A percentile compares a stretch with the other conserved stretches of the same genome.
phyloP scores from a whole-genome alignment of 1,139 yeast species.

The Yarrowia galli region DNA sequence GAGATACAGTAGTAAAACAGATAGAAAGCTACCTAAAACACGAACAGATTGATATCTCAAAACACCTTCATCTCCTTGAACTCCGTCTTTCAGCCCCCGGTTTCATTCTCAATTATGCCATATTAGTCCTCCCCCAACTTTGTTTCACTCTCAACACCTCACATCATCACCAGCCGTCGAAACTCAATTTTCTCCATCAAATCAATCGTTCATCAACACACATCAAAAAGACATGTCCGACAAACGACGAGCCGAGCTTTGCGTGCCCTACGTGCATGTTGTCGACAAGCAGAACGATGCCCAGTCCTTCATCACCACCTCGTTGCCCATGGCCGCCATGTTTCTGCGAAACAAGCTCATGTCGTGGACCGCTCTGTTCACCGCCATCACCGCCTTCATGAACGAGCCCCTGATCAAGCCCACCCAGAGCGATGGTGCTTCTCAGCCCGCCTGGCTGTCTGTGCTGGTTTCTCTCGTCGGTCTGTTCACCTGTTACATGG shows the following conservation, averaged over 20 bases:
- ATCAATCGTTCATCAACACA: conserved; percentile 7
- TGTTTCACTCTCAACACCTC: conserved; percentile 16
- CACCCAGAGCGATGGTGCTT: conserved; percentile 41
- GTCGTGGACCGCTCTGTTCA: conserved; percentile 64
- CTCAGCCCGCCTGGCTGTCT: conserved; percentile 51
- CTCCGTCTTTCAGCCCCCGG: not conserved
- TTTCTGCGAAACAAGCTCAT: conserved; percentile 58
- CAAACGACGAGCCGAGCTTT: conserved; percentile 49
- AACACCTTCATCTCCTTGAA: not conserved
- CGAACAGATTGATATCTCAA: not conserved
- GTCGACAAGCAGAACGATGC: conserved; percentile 45
- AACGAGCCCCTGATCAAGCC: conserved; percentile 57
- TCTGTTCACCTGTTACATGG: conserved; percentile 51
- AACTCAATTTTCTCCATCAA: conserved; percentile 28
- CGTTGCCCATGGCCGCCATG: conserved; percentile 73
- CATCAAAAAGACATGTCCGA: conserved; percentile 41
- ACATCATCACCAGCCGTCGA: conserved; percentile 17
- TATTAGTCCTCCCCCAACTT: not conserved
- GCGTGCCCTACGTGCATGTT: conserved; percentile 48
- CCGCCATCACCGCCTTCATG: conserved; percentile 60
- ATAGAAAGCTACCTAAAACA: not conserved
- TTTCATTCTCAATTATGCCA: not conserved
- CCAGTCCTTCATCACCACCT: conserved; percentile 56
- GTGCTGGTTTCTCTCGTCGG: conserved; percentile 49
- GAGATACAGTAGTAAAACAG: not conserved